These are phyloP conservation scores for Cocos nucifera DNA, from an alignment of 176 grass and related monocot genomes.

Conservation along the genomic window DNA sequence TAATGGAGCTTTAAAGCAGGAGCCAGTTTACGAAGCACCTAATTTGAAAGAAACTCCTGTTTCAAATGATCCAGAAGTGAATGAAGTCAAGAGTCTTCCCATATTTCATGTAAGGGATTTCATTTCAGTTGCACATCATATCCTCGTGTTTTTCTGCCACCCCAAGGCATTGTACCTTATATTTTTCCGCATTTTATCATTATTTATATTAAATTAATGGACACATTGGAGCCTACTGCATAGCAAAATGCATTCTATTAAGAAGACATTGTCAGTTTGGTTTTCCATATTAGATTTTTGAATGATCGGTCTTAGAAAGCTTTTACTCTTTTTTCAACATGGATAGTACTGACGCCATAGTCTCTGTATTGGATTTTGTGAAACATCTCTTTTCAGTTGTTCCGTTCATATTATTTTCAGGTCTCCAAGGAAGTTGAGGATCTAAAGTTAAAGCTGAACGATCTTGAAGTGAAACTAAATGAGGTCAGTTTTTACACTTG, in stretches of 20 bases:
- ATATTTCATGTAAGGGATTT: conserved; percentile 71
- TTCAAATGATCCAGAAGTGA: conserved; percentile 45
- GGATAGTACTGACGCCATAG: too few species aligned
- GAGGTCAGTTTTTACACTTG: conserved; percentile 40
- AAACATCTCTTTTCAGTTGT: conserved; percentile 10
- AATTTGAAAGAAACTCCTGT: conserved; percentile 7
- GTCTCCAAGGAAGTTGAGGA: conserved; percentile 83
- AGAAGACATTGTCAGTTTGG: too few species aligned
- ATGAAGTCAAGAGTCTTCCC: conserved; percentile 35
- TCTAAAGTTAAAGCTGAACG: conserved; percentile 74
- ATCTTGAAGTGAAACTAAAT: conserved; percentile 76
- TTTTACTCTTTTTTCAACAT: too few species aligned
- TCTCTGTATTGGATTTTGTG: too few species aligned
- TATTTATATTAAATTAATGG: too few species aligned
- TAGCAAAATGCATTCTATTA: too few species aligned
- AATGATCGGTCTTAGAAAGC: too few species aligned
- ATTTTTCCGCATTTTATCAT: too few species aligned
- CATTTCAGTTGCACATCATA: not conserved
- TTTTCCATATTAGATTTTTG: too few species aligned
- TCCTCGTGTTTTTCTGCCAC: too few species aligned
- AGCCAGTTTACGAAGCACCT: conserved; percentile 31
- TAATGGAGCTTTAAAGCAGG: conserved; percentile 28
- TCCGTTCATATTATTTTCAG: conserved; percentile 33
- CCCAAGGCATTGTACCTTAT: too few species aligned
- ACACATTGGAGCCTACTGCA: too few species aligned